Base-by-base conservation (phyloP, 352 stramenopile species). In the Phytophthora fragariaefolia region DNA sequence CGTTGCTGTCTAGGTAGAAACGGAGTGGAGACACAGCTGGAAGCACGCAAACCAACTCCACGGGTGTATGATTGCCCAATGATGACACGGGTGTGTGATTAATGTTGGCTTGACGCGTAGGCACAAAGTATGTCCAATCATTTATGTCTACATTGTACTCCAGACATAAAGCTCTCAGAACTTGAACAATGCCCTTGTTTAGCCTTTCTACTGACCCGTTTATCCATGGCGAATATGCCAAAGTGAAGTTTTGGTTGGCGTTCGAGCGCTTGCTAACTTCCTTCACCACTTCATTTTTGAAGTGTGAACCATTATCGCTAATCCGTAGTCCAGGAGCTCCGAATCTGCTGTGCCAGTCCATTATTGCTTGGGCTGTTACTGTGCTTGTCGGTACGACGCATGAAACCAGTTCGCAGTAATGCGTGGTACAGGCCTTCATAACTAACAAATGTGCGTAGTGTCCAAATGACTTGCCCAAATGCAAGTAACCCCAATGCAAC, bases 401-500 rank as follows among this genome's bases (percentile, higher is more conserved):
- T 5, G 53, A 42, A 2, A 73, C 26, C 13, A 82, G 36, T 30
- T 74, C 57, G n/a, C n/a, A n/a, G n/a, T n/a, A n/a, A n/a, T n/a
- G n/a, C n/a, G n/a, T n/a, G n/a, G n/a, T n/a, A n/a, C n/a, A n/a
- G n/a, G n/a, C n/a, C n/a, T n/a, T n/a, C n/a, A n/a, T n/a, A n/a
- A n/a, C n/a, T n/a, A n/a, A n/a, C n/a, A n/a, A n/a, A n/a, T n/a
- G n/a, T n/a, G n/a, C n/a, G n/a, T n/a, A n/a, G n/a, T n/a, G n/a
- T n/a, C n/a, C n/a, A n/a, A n/a, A n/a, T n/a, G n/a, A n/a, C n/a
- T n/a, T n/a, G n/a, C n/a, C n/a, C n/a, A n/a, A n/a, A n/a, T n/a
- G n/a, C n/a, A n/a, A n/a, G n/a, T n/a, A n/a, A n/a, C n/a, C n/a
- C n/a, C n/a, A n/a, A n/a, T n/a, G n/a, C n/a, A n/a, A n/a, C n/a